Evolutionary conservation across 2,329 filamentous ascomycete genomes (phyloP), one percentile per base, ranked within the genome.

Genomic region (Cercospora sp.): DNA sequence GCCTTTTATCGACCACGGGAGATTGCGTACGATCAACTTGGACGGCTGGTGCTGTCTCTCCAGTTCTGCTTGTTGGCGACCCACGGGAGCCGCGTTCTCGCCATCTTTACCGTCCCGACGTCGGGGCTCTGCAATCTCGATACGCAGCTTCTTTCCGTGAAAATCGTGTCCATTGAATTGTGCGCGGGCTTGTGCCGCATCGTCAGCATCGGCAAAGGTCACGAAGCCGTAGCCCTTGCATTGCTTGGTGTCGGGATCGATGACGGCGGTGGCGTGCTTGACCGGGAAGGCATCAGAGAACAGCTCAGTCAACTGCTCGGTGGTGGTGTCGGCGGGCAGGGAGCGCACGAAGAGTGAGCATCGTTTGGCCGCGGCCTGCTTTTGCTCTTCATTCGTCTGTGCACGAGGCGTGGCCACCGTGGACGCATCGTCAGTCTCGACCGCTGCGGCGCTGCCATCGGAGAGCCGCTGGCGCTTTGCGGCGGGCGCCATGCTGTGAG

Each of bases 221-320:
- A 99, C 94, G 80, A 99, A 99, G 63, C 95, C 95, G 80, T 93
- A 99, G 18, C 95, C 94, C 77, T 92, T 91, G 13, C 93, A 97
- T 74, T 89, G 84, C 77, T 97, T 97, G 1, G 94, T 97, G 72
- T 89, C 85, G 16, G 91, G 89, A 78, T 99, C 94, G 66, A 90
- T 82, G 45, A 99, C 93, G 4, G 97, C 93, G n/a, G 91, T 92
- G 63, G 95, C 94, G 80, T 98, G 94, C 81, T 97, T 98, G 78
- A 99, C 88, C 7, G 96, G 94, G 76, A 92, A 98, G 68, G 93
- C 91, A 79, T 97, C 89, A 6, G 95, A 98, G 82, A 99, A 99
- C 80, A 94, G 90, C 68, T 93, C 90, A 68, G 93, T 92, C 71
- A 99, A 85, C 63, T 86, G 86, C 76, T 97, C 93, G 77, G 88